A percentile compares a stretch with the other conserved stretches of the same genome.
phyloP scores from a whole-genome alignment of 164 flowering plant species.

The Brasenia schreberi region DNA sequence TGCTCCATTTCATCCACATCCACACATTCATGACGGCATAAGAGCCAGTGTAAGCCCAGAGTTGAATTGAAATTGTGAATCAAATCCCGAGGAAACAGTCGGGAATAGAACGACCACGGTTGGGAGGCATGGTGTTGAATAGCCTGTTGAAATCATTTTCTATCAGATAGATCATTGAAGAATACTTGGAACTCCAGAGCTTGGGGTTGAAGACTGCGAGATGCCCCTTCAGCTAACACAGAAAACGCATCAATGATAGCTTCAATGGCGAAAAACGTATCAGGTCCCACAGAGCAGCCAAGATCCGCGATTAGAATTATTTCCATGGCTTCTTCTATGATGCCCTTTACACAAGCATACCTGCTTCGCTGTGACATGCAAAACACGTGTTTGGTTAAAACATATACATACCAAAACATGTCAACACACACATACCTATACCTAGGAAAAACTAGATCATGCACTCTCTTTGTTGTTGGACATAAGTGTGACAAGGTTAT shows the following conservation, averaged over 20 bases:
- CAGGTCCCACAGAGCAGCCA: slow-evolving; percentile 19
- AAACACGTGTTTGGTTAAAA: too few relatives aligned
- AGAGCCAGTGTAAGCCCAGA: slow-evolving; percentile 19
- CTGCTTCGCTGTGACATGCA: too few relatives aligned
- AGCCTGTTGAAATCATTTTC: slow-evolving; percentile 23
- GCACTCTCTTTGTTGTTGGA: too few relatives aligned
- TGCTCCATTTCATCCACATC: too few relatives aligned
- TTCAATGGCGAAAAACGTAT: slow-evolving; percentile 10
- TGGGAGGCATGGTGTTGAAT: not conserved
- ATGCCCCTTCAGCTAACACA: not conserved
- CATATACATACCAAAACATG: too few relatives aligned
- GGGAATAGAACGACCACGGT: slow-evolving; percentile 16
- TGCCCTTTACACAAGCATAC: too few relatives aligned
- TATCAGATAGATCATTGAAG: slow-evolving; percentile 16
- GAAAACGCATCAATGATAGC: slow-evolving; percentile 6
- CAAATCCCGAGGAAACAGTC: slow-evolving; percentile 16
- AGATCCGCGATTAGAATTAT: slow-evolving; percentile 7
- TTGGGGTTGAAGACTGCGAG: not conserved
- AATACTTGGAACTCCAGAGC: slow-evolving; percentile 13
- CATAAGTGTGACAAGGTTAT: too few relatives aligned
- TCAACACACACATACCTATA: too few relatives aligned
- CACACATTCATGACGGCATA: not conserved
- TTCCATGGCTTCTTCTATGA: too few relatives aligned
- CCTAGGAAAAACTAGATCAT: too few relatives aligned
- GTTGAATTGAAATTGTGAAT: slow-evolving; percentile 18